Percentiles rank a stretch among this genome's conserved stretches.
These are phyloP conservation scores for Dinochytrium kinnereticum DNA, from an alignment of 371 early-diverging fungal species.

Conservation along the genomic window DNA sequence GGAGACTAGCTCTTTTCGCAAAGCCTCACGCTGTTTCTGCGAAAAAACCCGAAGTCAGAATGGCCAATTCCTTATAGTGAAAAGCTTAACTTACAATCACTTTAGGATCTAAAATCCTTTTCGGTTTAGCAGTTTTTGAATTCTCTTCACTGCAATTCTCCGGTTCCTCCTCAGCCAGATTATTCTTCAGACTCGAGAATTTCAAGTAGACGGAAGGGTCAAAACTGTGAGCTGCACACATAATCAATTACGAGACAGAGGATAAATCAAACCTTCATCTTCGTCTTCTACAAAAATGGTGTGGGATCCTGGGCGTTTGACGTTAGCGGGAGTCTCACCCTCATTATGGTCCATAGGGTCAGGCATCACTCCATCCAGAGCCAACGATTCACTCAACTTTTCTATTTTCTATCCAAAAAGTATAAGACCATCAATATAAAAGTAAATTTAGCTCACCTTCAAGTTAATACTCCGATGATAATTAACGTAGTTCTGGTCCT, in stretches of 20 bases:
- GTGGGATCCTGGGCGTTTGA: conserved; percentile 65
- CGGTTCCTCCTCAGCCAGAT: conserved; percentile 82
- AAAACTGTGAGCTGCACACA: conserved; percentile 62
- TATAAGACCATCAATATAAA: background rate
- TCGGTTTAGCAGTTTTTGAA: conserved; percentile 49
- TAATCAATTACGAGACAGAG: background rate
- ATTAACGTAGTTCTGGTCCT: conserved; percentile 87
- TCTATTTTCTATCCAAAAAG: conserved; percentile 67
- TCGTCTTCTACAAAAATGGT: conserved; percentile 90
- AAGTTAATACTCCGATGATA: conserved; percentile 80
- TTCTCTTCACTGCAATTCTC: conserved; percentile 62
- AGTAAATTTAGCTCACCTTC: conserved; percentile 54
- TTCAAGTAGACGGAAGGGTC: conserved; percentile 65
- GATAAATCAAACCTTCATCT: conserved; percentile 59
- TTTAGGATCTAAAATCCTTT: background rate
- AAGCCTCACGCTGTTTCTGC: conserved; percentile 54
- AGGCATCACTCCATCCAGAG: conserved; percentile 57
- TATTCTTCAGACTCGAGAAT: conserved; percentile 64
- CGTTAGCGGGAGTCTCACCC: conserved; percentile 36
- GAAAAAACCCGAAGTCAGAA: background rate
- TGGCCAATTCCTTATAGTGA: too few species aligned
- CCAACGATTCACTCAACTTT: conserved; percentile 66
- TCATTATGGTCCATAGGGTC: conserved; percentile 49
- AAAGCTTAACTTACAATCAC: background rate
- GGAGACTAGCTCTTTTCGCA: conserved; percentile 72